These are phyloP conservation scores for Candida piceae DNA, from an alignment of 805 yeast species.

Conservation along the genomic window DNA sequence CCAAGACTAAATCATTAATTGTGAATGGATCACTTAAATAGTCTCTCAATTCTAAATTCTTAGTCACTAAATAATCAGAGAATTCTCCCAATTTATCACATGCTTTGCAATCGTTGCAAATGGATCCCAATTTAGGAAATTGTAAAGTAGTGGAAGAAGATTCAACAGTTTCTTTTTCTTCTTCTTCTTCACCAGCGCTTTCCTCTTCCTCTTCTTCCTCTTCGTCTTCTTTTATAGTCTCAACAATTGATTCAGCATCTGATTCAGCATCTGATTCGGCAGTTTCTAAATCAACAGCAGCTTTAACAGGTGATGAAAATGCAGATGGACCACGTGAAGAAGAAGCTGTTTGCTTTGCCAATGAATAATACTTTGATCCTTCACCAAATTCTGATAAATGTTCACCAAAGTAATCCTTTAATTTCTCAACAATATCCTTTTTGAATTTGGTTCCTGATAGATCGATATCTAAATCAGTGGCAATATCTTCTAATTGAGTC, in stretches of 20 bases:
- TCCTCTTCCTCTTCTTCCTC: slow-evolving; percentile 48
- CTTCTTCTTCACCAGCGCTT: slow-evolving; percentile 1
- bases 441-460: slow-evolving; percentile 22
- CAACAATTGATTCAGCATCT: not conserved
- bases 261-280: slow-evolving; percentile 13
- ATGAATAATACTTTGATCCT: slow-evolving; percentile 24
- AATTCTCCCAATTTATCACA: slow-evolving; percentile 10
- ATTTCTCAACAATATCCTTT: slow-evolving; percentile 23
- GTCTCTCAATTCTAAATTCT: slow-evolving; percentile 27
- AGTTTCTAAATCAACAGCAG: not conserved
- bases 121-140: no score
- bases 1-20: slow-evolving; percentile 22
- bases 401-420: slow-evolving; percentile 18
- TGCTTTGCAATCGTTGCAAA: no score
- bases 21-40: slow-evolving; percentile 30
- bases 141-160: no score
- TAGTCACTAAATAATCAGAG: slow-evolving; percentile 20
- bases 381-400: slow-evolving; percentile 19
- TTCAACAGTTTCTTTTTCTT: slow-evolving; percentile 2
- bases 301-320: slow-evolving; percentile 4
- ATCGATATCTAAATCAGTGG: slow-evolving; percentile 24
- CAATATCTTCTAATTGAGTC: slow-evolving; percentile 28
- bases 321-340: slow-evolving; percentile 4
- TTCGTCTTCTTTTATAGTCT: slow-evolving; percentile 8
- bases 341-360: slow-evolving; percentile 14